Percentiles rank a stretch among this genome's conserved stretches.
Conservation (phyloP, 2,329 filamentous ascomycete genomes). For the Beauveria scarabaeidicola region DNA sequence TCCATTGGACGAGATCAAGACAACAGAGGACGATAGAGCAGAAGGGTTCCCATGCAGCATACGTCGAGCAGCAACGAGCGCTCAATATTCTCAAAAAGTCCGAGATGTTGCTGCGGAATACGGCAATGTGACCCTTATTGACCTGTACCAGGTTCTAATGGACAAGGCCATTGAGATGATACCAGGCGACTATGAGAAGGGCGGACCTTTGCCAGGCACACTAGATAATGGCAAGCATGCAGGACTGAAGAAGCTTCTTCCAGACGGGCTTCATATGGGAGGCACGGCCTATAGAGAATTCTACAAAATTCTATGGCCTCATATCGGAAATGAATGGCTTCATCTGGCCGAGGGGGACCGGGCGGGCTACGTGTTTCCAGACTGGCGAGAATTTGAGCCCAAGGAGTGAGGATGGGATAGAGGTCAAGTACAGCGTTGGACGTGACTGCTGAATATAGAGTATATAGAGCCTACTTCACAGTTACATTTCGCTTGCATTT, state of each 20-base stretch:
- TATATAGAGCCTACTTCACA: too few species aligned
- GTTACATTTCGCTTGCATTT: too few species aligned
- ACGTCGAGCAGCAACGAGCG: constrained; percentile 39
- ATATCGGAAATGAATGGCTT: constrained; percentile 38
- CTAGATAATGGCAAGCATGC: constrained; percentile 41
- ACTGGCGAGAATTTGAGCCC: constrained; percentile 32
- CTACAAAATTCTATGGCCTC: constrained; percentile 37
- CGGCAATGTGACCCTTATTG: constrained; percentile 60
- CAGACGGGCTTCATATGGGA: constrained; percentile 51
- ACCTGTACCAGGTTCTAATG: constrained; percentile 77
- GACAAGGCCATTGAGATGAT: constrained; percentile 52
- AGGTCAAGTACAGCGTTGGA: background rate
- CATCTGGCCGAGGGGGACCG: constrained; percentile 27
- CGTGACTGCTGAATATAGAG: background rate
- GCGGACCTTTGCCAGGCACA: constrained; percentile 40
- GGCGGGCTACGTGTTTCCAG: constrained; percentile 37
- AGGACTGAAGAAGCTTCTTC: constrained; percentile 42
- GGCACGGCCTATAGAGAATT: constrained; percentile 45
- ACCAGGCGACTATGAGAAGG: constrained; percentile 46
- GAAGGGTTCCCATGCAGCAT: constrained; percentile 35
- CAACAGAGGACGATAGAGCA: constrained; percentile 38
- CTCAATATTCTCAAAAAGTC: constrained; percentile 51
- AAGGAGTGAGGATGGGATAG: background rate
- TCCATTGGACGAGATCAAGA: constrained; percentile 69
- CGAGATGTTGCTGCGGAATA: constrained; percentile 60